Conservation (phyloP, 257 asterid genomes). For the Hygrophila difformis region DNA sequence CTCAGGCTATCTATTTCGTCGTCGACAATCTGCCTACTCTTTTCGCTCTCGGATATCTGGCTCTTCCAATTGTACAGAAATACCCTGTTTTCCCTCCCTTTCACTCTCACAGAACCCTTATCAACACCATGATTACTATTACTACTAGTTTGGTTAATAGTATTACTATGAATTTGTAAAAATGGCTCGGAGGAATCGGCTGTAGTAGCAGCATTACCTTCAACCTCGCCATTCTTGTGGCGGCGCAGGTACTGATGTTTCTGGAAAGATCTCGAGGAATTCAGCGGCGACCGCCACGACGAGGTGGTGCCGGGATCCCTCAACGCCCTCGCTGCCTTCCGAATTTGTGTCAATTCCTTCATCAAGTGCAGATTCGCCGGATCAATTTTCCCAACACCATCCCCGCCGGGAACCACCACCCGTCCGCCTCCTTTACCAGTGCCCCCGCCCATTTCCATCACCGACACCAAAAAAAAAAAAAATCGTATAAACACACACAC, state of each 20-base stretch:
- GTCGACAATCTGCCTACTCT: slow-evolving; percentile 42
- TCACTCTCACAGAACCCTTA: slow-evolving; percentile 26
- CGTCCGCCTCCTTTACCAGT: slow-evolving; percentile 15
- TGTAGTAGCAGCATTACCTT: slow-evolving; percentile 27
- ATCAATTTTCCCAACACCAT: slow-evolving; percentile 32
- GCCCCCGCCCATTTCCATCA: slow-evolving; percentile 26
- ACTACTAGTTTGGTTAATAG: slow-evolving; percentile 2
- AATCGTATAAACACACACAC: too few relatives aligned
- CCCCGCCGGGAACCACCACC: slow-evolving; percentile 18
- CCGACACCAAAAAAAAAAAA: slow-evolving; percentile 1
- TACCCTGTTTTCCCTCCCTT: slow-evolving; percentile 49
- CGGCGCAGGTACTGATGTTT: slow-evolving; percentile 59
- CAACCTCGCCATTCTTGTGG: slow-evolving; percentile 29
- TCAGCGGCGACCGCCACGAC: slow-evolving; percentile 73
- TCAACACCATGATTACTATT: slow-evolving; percentile 2
- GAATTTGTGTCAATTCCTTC: slow-evolving; percentile 84
- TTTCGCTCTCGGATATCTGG: slow-evolving; percentile 68
- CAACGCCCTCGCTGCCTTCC: slow-evolving; percentile 75
- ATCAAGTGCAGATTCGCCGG: slow-evolving; percentile 92
- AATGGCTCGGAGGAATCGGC: slow-evolving; percentile 26
- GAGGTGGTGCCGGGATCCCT: slow-evolving; percentile 94
- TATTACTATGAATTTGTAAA: slow-evolving; percentile 17
- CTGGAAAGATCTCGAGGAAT: slow-evolving; percentile 65
- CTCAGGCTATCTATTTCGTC: slow-evolving; percentile 55
- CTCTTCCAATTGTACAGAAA: slow-evolving; percentile 80